phyloP scores from a whole-genome alignment of 495 filamentous ascomycete species.

The Podospora fimiseda region DNA sequence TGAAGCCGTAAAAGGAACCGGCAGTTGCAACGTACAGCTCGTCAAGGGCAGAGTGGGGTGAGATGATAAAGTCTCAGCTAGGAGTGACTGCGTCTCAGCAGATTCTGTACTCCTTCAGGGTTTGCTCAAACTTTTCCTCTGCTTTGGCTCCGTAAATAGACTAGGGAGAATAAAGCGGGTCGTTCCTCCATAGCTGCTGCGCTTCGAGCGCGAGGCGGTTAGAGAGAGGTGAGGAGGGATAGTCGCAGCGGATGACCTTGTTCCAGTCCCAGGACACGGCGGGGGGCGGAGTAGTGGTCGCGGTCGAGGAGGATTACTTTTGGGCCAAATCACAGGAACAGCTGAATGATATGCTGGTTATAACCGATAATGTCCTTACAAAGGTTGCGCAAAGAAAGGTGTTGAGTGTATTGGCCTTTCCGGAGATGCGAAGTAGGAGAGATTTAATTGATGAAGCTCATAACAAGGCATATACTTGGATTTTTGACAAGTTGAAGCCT shows the following conservation, averaged over 20 bases:
- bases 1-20: constrained; percentile 44
- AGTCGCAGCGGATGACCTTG: constrained; percentile 62
- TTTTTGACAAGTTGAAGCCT: no score
- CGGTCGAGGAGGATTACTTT: constrained; percentile 55
- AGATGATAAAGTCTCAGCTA: constrained; percentile 47
- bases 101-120: constrained; percentile 18
- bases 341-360: no score
- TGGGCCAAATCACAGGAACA: no score
- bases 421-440: no score
- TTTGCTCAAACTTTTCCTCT: constrained; percentile 8
- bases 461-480: no score
- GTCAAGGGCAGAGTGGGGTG: constrained; percentile 39
- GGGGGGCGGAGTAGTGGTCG: constrained; percentile 34
- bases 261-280: constrained; percentile 56
- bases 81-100: constrained; percentile 36
- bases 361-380: no score
- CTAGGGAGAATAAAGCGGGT: constrained; percentile 48
- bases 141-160: no score
- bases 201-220: constrained; percentile 52
- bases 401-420: no score
- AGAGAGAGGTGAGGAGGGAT: constrained; percentile 49
- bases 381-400: no score
- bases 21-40: constrained; percentile 35
- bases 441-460: no score
- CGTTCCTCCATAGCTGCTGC: constrained; percentile 44